phyloP scores from a whole-genome alignment of 1,284 basidiomycete genomes.

The Papiliotrema fonsecae region DNA sequence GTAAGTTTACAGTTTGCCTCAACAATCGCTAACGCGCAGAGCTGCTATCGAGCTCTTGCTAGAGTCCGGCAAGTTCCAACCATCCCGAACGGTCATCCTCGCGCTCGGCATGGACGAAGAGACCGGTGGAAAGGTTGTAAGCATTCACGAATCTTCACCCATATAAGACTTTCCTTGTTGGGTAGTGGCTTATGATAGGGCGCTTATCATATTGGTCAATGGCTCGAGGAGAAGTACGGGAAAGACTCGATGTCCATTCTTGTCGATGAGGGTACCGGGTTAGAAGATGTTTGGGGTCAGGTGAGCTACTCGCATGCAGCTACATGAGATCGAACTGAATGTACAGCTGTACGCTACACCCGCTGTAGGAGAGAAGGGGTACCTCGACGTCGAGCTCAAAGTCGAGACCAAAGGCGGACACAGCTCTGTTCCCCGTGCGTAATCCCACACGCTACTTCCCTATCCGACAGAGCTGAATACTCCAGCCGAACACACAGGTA shows the following conservation, averaged over 20 bases:
- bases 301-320: constrained; percentile 35
- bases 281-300: constrained; percentile 24
- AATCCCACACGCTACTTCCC: not conserved
- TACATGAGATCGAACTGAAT: too few species aligned
- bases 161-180: not conserved
- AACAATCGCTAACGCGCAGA: constrained; percentile 32
- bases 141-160: constrained; percentile 6
- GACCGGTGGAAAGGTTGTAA: constrained; percentile 51
- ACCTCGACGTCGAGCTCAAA: constrained; percentile 56
- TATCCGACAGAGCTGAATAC: constrained; percentile 19
- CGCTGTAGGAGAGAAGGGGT: constrained; percentile 62
- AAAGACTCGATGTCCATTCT: constrained; percentile 59
- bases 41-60: constrained; percentile 56
- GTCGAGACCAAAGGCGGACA: constrained; percentile 62
- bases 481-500: constrained; percentile 40
- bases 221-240: constrained; percentile 57
- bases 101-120: constrained; percentile 72
- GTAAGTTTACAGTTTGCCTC: constrained; percentile 25
- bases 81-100: constrained; percentile 56
- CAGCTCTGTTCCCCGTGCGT: constrained; percentile 57
- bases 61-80: constrained; percentile 52
- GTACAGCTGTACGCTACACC: constrained; percentile 52
- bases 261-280: constrained; percentile 48
- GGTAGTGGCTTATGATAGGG: constrained; percentile 47
- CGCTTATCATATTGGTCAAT: constrained; percentile 53